Percentiles rank a stretch among this genome's conserved stretches.
These are phyloP conservation scores for Acanthochlamys bracteata DNA, from an alignment of 106 monocot species.

Conservation along the genomic window DNA sequence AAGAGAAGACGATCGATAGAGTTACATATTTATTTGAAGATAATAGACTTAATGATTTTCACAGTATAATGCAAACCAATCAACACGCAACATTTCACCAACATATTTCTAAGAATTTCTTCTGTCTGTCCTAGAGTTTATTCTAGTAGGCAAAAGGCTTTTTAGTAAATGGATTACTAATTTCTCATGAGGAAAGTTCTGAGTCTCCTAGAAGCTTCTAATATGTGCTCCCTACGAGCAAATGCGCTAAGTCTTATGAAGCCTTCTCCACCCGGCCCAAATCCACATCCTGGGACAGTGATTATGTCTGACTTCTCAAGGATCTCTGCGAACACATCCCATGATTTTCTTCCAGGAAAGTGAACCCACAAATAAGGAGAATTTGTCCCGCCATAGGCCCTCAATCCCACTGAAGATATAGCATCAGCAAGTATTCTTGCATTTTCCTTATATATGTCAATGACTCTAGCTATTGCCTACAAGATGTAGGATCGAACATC, in stretches of 20 bases:
- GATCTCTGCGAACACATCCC: slow-evolving; percentile 74
- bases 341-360: slow-evolving; percentile 62
- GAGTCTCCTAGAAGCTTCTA: slow-evolving; percentile 47
- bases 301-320: slow-evolving; percentile 69
- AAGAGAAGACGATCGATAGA: too few species aligned
- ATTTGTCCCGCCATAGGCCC: slow-evolving; percentile 57
- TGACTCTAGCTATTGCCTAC: slow-evolving; percentile 36
- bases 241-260: slow-evolving; percentile 66
- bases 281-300: slow-evolving; percentile 72
- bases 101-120: too few species aligned
- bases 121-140: too few species aligned
- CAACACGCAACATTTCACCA: too few species aligned
- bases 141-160: too few species aligned
- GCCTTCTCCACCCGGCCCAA: slow-evolving; percentile 78
- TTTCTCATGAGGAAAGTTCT: too few species aligned
- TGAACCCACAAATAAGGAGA: slow-evolving; percentile 82
- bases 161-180: too few species aligned
- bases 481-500: neutral
- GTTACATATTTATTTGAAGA: too few species aligned
- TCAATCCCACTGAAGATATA: slow-evolving; percentile 37
- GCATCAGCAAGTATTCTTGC: slow-evolving; percentile 37
- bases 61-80: too few species aligned
- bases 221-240: slow-evolving; percentile 21
- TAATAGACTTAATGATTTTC: too few species aligned
- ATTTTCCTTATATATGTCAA: slow-evolving; percentile 53